Base-by-base conservation (phyloP, 441 rosid species). In the Populus hybrid region DNA sequence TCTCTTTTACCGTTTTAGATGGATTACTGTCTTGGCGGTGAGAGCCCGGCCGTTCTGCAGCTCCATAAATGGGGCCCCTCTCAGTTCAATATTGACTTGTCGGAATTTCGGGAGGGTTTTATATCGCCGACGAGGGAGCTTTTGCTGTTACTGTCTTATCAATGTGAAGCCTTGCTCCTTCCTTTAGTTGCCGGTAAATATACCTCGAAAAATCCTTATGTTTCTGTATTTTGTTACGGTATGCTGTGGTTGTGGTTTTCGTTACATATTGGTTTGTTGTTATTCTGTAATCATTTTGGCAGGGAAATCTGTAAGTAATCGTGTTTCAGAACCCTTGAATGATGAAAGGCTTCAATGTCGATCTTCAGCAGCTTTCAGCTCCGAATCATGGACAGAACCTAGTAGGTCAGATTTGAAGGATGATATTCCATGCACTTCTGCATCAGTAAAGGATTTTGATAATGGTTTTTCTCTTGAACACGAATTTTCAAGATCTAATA, bases 81-180 rank as follows among this genome's bases (percentile, higher is more conserved):
- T 63, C 84, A 71, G 75, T 76, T 85, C 83, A 88, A 82, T 76
- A 82, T 87, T 68, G 81, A 93, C 71, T 84, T 90, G 64, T 89
- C 97, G 26, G 98, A 97, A 77, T 97, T 87, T 84, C 93, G 90
- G 6, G 96, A 94, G 81, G 98, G 92, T 80, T 94, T 90, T 83
- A 88, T 96, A 61, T 96, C 98, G 79, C 99, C 99, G 3, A 85
- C 95, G 70, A 92, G 92, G 85, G 89, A 91, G 78, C 86, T 85
- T 73, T 71, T 94, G 70, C 81, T 89, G 72, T 67, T 94, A 81
- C 95, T 89, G 69, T 96, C 98, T 1, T 80, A 89, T 83, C 89
- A 92, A 50, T 84, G 87, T 40, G 92, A 93, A 82, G 95, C 95
- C 63, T 75, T 91, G 72, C 82, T 96, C 73, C 90, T 96, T 79